Evolutionary conservation across 768 basidiomycete species (phyloP).

Genomic region (Suillus subalutaceus): DNA sequence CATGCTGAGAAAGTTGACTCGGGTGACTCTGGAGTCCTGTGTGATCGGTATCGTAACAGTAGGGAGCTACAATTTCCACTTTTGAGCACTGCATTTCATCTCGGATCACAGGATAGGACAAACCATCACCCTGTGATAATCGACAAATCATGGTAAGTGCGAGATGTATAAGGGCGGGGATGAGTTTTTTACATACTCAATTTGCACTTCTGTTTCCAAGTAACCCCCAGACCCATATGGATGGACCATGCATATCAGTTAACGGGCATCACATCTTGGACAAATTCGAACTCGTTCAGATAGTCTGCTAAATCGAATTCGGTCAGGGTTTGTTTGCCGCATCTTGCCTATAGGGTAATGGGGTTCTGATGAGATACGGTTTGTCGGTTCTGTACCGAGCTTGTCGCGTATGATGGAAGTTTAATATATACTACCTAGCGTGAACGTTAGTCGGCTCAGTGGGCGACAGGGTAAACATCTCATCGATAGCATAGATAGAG

Average conservation of each 20-base stretch:
- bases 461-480: no score
- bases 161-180: background rate
- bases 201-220: background rate
- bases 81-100: background rate
- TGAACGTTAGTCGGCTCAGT: no score
- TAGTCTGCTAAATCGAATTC: background rate
- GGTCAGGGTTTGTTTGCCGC: background rate
- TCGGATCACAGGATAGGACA: background rate
- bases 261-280: background rate
- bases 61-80: background rate
- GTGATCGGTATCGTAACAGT: background rate
- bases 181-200: background rate
- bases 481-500: no score
- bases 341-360: background rate
- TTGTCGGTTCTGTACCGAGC: conserved; percentile 61
- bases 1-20: background rate
- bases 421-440: conserved; percentile 40
- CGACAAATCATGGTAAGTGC: background rate
- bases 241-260: background rate
- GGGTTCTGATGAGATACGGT: background rate
- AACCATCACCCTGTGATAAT: background rate
- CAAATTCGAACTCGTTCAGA: background rate
- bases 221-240: background rate
- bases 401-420: conserved; percentile 56
- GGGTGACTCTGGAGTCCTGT: background rate